These are phyloP conservation scores for Tulasnella sp. DNA, from an alignment of 768 basidiomycete genomes.

Conservation along the genomic window DNA sequence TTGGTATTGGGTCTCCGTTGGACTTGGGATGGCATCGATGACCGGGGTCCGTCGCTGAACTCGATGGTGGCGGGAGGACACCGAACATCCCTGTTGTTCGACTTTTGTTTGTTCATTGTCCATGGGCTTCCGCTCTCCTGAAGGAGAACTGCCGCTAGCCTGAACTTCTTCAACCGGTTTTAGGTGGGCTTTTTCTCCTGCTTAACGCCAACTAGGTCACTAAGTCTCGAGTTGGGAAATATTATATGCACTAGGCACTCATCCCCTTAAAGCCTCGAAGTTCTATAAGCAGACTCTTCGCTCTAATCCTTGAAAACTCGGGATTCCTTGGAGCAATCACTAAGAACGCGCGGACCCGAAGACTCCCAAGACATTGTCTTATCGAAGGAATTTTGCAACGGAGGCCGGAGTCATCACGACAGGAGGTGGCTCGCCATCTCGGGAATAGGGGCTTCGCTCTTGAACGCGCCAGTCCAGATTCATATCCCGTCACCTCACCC, in stretches of 20 bases:
- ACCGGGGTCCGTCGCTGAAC: conserved; percentile 3
- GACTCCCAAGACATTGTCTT: background rate
- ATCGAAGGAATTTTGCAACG: background rate
- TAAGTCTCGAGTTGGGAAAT: background rate
- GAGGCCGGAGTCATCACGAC: background rate
- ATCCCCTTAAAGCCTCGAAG: background rate
- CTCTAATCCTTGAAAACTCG: background rate
- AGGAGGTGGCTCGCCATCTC: background rate
- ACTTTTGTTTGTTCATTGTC: background rate
- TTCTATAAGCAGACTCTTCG: background rate
- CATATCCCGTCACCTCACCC: background rate
- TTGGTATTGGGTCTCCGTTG: background rate
- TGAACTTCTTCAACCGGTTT: background rate
- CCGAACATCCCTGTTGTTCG: background rate
- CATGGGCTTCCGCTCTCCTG: background rate
- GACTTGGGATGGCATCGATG: conserved; percentile 3
- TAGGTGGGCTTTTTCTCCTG: background rate
- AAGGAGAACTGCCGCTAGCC: background rate
- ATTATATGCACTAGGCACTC: background rate
- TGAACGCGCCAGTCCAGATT: conserved; percentile 9
- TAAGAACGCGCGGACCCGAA: background rate
- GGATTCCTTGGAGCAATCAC: background rate
- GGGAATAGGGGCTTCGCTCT: conserved; percentile 10
- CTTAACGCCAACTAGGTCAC: background rate
- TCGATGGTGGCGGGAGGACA: conserved; percentile 1